Base-by-base conservation (phyloP, 2,329 filamentous ascomycete species). In the Epichloe typhina region DNA sequence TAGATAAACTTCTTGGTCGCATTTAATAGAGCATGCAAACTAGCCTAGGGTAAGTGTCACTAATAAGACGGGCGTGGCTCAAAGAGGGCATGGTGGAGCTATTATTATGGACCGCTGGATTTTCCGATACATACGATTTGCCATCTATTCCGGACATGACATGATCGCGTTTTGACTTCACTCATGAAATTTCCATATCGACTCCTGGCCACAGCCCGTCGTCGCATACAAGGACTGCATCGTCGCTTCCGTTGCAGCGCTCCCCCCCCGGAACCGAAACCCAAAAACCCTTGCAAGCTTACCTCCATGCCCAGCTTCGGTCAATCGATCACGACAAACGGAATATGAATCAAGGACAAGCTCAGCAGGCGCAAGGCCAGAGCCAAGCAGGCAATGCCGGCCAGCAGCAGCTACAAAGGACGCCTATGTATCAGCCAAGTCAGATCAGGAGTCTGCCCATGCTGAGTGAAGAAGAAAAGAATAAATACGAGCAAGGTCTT, bases 401-500 rank as follows among this genome's bases (percentile, higher is more conserved):
- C 21, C 59, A 60, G 50, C 58, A 59, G 51, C 53, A 55, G 23
- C 61, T 60, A 8, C 61, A 31, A 31, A 31, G 59, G 9, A 58
- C 63, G 2, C 67, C 69, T 1, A 71, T 77, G 64, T 77, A 75
- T 36, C 68, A 71, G 36, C 75, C 77, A 0, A 69, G 72, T 37
- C 71, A 74, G 49, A 80, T 81, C 62, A 69, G 72, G 36, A 68
- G 55, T 5, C 67, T 81, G 3, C 66, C 66, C 2, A 70, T 72
- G 39, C 66, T 84, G 3, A 73, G 66, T 26, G 68, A 74, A 1
- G 71, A 75, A 1, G 80, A 84, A 51, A 79, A 76, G 57, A 57
- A 57, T 2, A 80, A 80, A 57, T 84, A 82, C 56, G 77, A 82
- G 56, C 64, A 69, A 2, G 80, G 80, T 1, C 66, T 84, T 0